Conservation (phyloP, 805 yeast species). For the Wickerhamiella allomyrinae region DNA sequence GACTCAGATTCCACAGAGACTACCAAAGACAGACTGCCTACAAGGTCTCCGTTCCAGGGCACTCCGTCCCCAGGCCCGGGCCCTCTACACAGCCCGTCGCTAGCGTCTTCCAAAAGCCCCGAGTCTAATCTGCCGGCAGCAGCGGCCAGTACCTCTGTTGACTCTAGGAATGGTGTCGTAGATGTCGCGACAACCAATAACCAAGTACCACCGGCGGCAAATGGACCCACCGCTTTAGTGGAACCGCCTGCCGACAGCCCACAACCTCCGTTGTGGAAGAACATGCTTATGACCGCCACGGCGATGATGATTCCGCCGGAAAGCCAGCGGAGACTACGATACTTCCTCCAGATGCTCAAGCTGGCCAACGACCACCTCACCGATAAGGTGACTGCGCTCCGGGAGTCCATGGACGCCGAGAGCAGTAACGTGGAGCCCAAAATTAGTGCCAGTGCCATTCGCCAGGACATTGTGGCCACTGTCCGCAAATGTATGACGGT, state of each 20-base stretch:
- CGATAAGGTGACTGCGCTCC: conserved; percentile 14
- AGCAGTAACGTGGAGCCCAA: conserved; percentile 15
- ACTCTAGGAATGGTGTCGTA: too few relatives aligned
- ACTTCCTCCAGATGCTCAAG: conserved; percentile 12
- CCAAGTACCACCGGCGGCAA: too few relatives aligned
- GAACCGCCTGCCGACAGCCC: neutral
- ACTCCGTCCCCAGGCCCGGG: neutral
- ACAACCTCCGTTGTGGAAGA: conserved; percentile 17
- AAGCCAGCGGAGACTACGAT: conserved; percentile 12
- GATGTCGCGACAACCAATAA: too few relatives aligned
- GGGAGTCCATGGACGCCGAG: conserved; percentile 17
- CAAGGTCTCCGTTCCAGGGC: neutral
- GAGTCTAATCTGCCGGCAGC: too few relatives aligned
- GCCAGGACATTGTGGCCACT: conserved; percentile 73
- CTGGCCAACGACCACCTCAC: conserved; percentile 16
- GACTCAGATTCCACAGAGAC: neutral
- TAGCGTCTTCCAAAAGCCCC: too few relatives aligned
- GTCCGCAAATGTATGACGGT: conserved; percentile 78
- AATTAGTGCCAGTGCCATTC: conserved; percentile 30
- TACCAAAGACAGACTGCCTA: neutral
- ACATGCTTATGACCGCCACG: conserved; percentile 23
- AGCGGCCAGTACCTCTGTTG: too few relatives aligned
- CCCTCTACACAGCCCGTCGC: too few relatives aligned
- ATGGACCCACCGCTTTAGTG: neutral
- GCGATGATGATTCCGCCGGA: conserved; percentile 29